Evolutionary conservation across 2,329 filamentous ascomycete genomes (phyloP).

Genomic region (Nigrograna mackinnonii): DNA sequence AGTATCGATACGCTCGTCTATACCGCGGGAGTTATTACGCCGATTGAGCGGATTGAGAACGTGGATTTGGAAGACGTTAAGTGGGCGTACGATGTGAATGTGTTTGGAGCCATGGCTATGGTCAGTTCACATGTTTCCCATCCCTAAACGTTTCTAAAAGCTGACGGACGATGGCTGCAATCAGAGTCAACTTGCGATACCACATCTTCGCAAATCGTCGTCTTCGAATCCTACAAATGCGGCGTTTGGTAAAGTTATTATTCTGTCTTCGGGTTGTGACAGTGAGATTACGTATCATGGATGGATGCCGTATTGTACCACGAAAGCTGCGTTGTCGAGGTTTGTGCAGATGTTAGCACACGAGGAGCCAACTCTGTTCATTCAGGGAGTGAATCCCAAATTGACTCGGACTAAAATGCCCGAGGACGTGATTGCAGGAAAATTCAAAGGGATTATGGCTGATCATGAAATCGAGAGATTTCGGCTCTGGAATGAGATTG

Average conservation of each 20-base stretch:
- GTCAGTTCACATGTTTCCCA: constrained; percentile 13
- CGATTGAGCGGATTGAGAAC: constrained; percentile 22
- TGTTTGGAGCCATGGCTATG: constrained; percentile 28
- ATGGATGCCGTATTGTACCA: constrained; percentile 27
- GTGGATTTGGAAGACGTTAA: constrained; percentile 19
- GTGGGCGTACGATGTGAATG: constrained; percentile 23
- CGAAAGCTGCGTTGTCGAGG: constrained; percentile 27
- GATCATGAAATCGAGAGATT: constrained; percentile 31
- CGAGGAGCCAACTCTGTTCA: constrained; percentile 21
- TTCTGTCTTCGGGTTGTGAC: constrained; percentile 26
- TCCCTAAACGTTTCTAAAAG: constrained; percentile 2
- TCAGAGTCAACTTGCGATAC: constrained; percentile 23
- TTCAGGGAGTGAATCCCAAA: constrained; percentile 29
- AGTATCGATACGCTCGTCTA: constrained; percentile 28
- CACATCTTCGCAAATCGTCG: constrained; percentile 19
- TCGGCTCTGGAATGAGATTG: constrained; percentile 23
- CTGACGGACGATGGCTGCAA: neutral
- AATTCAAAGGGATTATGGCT: constrained; percentile 25
- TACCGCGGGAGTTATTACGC: constrained; percentile 24
- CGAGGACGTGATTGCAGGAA: constrained; percentile 19
- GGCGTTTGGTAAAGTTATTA: constrained; percentile 21
- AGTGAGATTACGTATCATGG: constrained; percentile 21
- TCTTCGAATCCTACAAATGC: constrained; percentile 15
- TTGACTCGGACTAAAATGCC: constrained; percentile 30
- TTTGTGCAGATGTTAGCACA: constrained; percentile 27